A percentile compares a stretch with the other conserved stretches of the same genome.
Conservation (phyloP, 495 filamentous ascomycete genomes). For the Penicillium canescens region DNA sequence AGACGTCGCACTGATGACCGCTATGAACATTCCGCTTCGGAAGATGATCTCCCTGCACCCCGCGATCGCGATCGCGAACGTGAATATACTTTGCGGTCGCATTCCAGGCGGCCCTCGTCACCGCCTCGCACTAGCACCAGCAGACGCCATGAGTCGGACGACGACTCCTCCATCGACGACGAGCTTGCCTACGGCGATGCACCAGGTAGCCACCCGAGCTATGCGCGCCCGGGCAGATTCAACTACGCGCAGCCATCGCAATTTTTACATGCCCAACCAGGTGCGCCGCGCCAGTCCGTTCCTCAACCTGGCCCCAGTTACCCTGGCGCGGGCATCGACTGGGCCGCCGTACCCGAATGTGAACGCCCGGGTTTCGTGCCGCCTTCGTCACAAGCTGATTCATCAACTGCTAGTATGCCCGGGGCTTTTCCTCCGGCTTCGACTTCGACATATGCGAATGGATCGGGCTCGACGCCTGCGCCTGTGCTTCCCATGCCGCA, state of each 20-base stretch:
- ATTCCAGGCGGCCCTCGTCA: conserved; percentile 25
- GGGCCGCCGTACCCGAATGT: conserved; percentile 42
- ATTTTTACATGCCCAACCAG: conserved; percentile 21
- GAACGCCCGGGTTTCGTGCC: conserved; percentile 45
- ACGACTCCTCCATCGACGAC: conserved; percentile 44
- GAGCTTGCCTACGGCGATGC: conserved; percentile 41
- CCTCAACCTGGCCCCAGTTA: conserved; percentile 11
- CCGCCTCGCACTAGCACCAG: conserved; percentile 16
- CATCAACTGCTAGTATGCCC: conserved; percentile 30
- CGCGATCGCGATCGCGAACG: neutral
- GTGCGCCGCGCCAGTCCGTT: conserved; percentile 13
- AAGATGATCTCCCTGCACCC: conserved; percentile 23
- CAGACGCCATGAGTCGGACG: conserved; percentile 30
- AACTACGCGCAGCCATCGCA: conserved; percentile 50
- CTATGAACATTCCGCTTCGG: conserved; percentile 37
- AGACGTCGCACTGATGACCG: conserved; percentile 31
- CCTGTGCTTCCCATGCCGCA: conserved; percentile 25
- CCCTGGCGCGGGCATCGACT: conserved; percentile 14
- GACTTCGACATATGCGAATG: conserved; percentile 19
- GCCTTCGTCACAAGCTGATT: conserved; percentile 30
- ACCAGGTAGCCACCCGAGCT: conserved; percentile 41
- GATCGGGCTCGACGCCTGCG: conserved; percentile 20
- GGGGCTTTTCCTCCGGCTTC: conserved; percentile 38
- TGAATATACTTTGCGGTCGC: conserved; percentile 20
- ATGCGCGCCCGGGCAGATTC: conserved; percentile 50